These are phyloP conservation scores for Cryptococcus jaspeensis DNA, from an alignment of 1,284 basidiomycete species.

Conservation along the genomic window DNA sequence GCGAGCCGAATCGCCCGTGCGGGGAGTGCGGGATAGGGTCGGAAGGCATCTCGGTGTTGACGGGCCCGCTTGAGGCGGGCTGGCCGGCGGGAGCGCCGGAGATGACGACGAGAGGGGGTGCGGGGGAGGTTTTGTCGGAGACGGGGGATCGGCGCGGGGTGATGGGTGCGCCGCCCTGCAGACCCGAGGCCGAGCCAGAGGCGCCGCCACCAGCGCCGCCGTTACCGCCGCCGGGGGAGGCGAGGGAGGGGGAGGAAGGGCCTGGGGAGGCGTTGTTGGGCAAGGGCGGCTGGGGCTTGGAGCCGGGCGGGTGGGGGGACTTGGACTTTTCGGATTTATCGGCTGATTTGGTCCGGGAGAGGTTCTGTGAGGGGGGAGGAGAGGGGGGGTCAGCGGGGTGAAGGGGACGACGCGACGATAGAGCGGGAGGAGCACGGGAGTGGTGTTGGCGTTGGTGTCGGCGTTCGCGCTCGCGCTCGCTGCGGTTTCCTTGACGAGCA, in stretches of 20 bases:
- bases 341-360: slow-evolving; percentile 44
- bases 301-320: slow-evolving; percentile 45
- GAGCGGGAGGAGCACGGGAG: background rate
- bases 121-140: slow-evolving; percentile 52
- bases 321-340: slow-evolving; percentile 39
- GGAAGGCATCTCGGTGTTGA: slow-evolving; percentile 60
- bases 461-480: background rate
- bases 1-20: slow-evolving; percentile 48
- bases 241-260: slow-evolving; percentile 36
- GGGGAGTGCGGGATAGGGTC: slow-evolving; percentile 61
- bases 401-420: background rate
- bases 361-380: slow-evolving; percentile 21
- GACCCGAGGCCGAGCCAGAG: slow-evolving; percentile 19
- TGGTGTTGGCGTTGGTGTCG: too few relatives aligned
- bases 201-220: background rate
- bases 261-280: slow-evolving; percentile 55
- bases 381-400: slow-evolving; percentile 9
- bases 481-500: too few relatives aligned
- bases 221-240: slow-evolving; percentile 19
- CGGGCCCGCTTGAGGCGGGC: slow-evolving; percentile 53
- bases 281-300: slow-evolving; percentile 61
- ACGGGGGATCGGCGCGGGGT: slow-evolving; percentile 46
- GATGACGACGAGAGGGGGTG: slow-evolving; percentile 87
- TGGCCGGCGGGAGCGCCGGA: slow-evolving; percentile 56
- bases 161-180: slow-evolving; percentile 44